Percentiles rank a stretch among this genome's conserved stretches.
Conservation (phyloP, 805 yeast genomes). For the Wickerhamiella galacta region DNA sequence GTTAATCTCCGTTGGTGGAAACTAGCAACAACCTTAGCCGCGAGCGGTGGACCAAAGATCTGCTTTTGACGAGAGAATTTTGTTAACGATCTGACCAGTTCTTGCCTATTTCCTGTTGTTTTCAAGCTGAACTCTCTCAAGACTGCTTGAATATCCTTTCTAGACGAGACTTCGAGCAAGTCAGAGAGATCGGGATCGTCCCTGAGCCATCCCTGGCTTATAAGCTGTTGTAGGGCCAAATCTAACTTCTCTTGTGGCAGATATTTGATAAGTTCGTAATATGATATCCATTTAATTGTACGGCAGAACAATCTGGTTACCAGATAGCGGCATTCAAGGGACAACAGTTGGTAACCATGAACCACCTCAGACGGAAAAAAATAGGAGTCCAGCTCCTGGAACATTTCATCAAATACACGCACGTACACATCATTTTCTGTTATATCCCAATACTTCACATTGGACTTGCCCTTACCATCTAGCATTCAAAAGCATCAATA, state of each 20-base stretch:
- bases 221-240: conserved; percentile 6
- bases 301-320: conserved; percentile 14
- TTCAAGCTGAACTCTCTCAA: conserved; percentile 4
- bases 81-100: conserved; percentile 7
- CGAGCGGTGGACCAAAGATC: conserved; percentile 7
- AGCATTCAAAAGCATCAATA: too few species aligned
- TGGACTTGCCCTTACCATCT: too few species aligned
- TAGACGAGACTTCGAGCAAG: conserved; percentile 11
- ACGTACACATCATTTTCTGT: conserved; percentile 14
- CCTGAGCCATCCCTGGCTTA: conserved; percentile 7
- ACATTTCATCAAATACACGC: conserved; percentile 12
- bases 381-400: conserved; percentile 11
- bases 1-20: conserved; percentile 3
- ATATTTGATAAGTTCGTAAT: conserved; percentile 13
- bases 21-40: conserved; percentile 2
- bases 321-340: conserved; percentile 9
- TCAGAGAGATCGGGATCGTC: conserved; percentile 5
- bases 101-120: conserved; percentile 2
- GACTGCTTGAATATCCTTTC: conserved; percentile 11
- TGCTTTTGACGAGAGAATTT: conserved; percentile 9
- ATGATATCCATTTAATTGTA: conserved; percentile 11
- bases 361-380: conserved; percentile 5
- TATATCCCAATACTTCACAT: conserved; percentile 14
- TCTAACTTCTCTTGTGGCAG: conserved; percentile 11
- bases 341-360: conserved; percentile 3